A percentile compares a stretch with the other conserved stretches of the same genome.
These are phyloP conservation scores for Casuarina cunninghamiana DNA, from an alignment of 306 rosid species.

Conservation along the genomic window DNA sequence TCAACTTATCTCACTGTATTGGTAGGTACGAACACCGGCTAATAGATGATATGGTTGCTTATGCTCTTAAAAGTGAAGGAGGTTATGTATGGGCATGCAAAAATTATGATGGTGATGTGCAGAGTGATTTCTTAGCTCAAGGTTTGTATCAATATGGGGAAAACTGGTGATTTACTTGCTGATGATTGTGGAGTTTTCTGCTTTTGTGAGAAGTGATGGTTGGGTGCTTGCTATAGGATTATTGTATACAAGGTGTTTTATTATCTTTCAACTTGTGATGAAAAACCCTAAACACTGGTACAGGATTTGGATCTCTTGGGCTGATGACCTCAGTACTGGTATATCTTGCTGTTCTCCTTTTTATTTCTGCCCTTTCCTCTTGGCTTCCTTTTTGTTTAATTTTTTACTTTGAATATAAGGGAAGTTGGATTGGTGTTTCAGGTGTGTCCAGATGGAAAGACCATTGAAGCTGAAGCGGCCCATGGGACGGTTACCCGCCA, in stretches of 20 bases:
- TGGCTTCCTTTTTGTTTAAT: neutral
- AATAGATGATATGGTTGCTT: conserved; percentile 99
- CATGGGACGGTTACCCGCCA: conserved; percentile 98
- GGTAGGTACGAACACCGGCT: conserved; percentile 96
- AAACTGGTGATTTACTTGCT: neutral
- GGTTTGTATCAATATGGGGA: conserved; percentile 42
- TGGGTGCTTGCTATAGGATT: neutral
- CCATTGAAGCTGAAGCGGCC: conserved; percentile 99
- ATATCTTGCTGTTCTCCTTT: conserved; percentile 27
- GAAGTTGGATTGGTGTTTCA: conserved; percentile 29
- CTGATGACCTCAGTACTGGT: conserved; percentile 99
- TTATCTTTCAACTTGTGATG: neutral
- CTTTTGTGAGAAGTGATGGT: neutral
- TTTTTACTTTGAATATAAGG: neutral
- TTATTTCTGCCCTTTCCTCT: neutral
- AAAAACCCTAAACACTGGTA: conserved; percentile 30
- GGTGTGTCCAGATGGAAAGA: conserved; percentile 99
- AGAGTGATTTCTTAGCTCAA: conserved; percentile 98
- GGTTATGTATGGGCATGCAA: conserved; percentile 99
- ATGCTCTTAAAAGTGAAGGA: conserved; percentile 96
- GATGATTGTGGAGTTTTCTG: neutral
- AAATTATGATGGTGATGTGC: conserved; percentile 99
- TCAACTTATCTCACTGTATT: conserved; percentile 32
- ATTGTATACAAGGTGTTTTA: neutral
- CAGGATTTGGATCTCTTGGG: conserved; percentile 98